Conservation (phyloP, 495 filamentous ascomycete genomes). For the Cladorrhinum samala region DNA sequence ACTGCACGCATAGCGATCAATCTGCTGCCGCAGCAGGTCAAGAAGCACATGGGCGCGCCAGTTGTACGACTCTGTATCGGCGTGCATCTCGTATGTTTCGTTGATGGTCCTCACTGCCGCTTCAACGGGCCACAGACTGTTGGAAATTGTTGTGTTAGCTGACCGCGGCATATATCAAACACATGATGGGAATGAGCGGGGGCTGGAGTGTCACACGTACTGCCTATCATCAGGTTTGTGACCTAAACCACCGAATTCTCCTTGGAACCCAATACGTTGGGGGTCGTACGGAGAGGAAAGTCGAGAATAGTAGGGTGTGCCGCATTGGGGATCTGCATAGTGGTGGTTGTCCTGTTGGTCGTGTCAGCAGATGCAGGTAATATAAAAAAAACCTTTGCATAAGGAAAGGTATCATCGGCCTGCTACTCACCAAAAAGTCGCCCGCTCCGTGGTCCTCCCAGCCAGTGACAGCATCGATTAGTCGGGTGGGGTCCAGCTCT, state of each 20-base stretch:
- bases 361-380: neutral
- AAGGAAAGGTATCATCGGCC: neutral
- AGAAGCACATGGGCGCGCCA: conserved; percentile 52
- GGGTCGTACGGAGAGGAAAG: conserved; percentile 52
- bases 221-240: conserved; percentile 52
- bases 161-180: too few relatives aligned
- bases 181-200: too few relatives aligned
- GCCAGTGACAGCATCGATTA: conserved; percentile 54
- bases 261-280: conserved; percentile 57
- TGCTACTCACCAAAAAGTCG: conserved; percentile 39
- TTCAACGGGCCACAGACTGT: conserved; percentile 52
- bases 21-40: conserved; percentile 51
- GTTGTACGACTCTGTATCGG: conserved; percentile 54
- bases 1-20: conserved; percentile 51
- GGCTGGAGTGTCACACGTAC: conserved; percentile 8
- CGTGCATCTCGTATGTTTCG: conserved; percentile 60
- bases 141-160: conserved; percentile 30
- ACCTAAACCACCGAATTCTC: conserved; percentile 63
- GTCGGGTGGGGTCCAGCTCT: conserved; percentile 53
- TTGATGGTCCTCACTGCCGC: conserved; percentile 51
- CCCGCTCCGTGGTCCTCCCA: conserved; percentile 59
- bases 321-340: conserved; percentile 65
- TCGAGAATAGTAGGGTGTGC: conserved; percentile 56
- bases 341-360: conserved; percentile 57
- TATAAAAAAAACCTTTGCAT: neutral